Evolutionary conservation across 2,329 filamentous ascomycete species (phyloP).

Genomic region (Aspergillus ruber): DNA sequence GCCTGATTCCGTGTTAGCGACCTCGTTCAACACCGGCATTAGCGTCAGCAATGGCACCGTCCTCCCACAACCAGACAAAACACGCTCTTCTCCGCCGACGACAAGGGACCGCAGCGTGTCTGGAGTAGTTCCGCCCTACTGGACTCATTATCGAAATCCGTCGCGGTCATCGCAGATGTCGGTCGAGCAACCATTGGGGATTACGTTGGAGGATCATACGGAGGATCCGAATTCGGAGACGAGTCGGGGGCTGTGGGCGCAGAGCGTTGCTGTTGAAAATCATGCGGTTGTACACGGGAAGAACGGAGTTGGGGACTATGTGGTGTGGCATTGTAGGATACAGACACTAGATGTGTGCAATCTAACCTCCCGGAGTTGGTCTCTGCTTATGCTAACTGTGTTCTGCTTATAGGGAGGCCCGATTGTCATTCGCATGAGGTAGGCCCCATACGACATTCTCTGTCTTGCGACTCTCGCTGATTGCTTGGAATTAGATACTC

Average conservation of each 20-base stretch:
- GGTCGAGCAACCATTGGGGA: conserved; percentile 39
- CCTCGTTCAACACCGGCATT: conserved; percentile 3
- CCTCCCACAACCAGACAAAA: conserved; percentile 7
- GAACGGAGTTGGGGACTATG: conserved; percentile 71
- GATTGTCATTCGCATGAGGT: conserved; percentile 57
- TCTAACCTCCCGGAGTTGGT: background rate
- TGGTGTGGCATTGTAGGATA: conserved; percentile 87
- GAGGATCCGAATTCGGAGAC: conserved; percentile 51
- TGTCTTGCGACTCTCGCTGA: background rate
- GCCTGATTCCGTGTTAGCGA: background rate
- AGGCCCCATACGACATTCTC: conserved; percentile 3
- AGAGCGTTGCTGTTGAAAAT: conserved; percentile 55
- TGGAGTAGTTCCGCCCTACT: conserved; percentile 39
- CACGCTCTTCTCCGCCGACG: conserved; percentile 4
- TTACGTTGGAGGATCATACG: conserved; percentile 60
- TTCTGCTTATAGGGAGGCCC: conserved; percentile 43
- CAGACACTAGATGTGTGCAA: conserved; percentile 70
- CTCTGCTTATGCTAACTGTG: conserved; percentile 12
- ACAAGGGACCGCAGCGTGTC: conserved; percentile 22
- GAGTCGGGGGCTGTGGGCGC: conserved; percentile 56
- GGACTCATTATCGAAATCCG: conserved; percentile 37
- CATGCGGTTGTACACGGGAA: conserved; percentile 56
- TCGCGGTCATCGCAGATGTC: conserved; percentile 38
- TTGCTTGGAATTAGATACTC: conserved; percentile 58
- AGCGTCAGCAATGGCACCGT: conserved; percentile 9